Conservation (phyloP, 805 yeast genomes). For the Suhomyces sp. region DNA sequence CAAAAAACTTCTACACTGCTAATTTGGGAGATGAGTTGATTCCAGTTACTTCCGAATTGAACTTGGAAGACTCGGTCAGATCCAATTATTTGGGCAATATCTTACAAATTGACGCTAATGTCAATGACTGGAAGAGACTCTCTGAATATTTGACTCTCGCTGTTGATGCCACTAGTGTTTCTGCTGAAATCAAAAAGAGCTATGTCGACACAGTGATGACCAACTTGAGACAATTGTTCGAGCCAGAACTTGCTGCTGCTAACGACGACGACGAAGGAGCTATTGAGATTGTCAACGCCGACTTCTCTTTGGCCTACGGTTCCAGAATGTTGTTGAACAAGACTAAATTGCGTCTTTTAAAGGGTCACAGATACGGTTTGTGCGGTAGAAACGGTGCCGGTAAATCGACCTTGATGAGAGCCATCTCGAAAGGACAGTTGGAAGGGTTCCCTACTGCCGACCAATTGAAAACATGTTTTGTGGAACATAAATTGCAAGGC, state of each 20-base stretch:
- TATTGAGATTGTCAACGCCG: constrained; percentile 87
- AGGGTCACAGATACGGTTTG: constrained; percentile 96
- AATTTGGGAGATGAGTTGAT: constrained; percentile 13
- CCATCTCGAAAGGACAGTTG: constrained; percentile 92
- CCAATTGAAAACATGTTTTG: constrained; percentile 88
- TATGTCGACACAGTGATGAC: constrained; percentile 45
- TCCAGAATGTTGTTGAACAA: constrained; percentile 95
- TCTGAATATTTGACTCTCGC: constrained; percentile 48
- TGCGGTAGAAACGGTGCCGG: constrained; percentile 99
- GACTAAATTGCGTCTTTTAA: constrained; percentile 78
- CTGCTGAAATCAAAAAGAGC: constrained; percentile 31
- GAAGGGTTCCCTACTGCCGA: constrained; percentile 95
- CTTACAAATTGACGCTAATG: constrained; percentile 41
- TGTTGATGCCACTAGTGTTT: constrained; percentile 15
- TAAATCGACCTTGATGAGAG: constrained; percentile 94
- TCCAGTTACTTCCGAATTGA: constrained; percentile 11
- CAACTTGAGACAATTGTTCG: constrained; percentile 52
- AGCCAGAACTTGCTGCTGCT: constrained; percentile 41
- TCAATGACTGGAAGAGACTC: constrained; percentile 48
- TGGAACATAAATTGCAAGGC: constrained; percentile 95
- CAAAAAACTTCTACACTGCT: constrained; percentile 41
- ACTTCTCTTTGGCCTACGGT: constrained; percentile 95
- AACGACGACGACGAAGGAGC: constrained; percentile 73
- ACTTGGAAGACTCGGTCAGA: constrained; percentile 35
- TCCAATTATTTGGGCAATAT: constrained; percentile 45